phyloP scores from a whole-genome alignment of 1,139 yeast genomes.

The Hyphopichia buzzinii region DNA sequence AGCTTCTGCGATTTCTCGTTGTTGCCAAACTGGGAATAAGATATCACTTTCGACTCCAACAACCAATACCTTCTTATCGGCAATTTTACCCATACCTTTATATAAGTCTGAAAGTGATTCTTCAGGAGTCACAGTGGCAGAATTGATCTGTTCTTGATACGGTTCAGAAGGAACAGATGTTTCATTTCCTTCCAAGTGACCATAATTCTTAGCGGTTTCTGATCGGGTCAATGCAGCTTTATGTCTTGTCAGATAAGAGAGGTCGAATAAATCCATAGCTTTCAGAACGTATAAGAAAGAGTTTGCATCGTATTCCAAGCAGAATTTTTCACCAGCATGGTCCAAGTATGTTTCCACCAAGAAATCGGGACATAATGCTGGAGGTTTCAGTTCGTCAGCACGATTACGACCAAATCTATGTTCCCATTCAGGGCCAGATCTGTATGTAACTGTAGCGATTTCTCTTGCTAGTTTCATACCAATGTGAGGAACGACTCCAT shows the following conservation, averaged over 20 bases:
- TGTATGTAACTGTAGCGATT: slow-evolving; percentile 88
- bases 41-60: slow-evolving; percentile 92
- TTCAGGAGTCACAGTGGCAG: slow-evolving; percentile 41
- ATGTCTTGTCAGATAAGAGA: slow-evolving; percentile 52
- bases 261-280: slow-evolving; percentile 92
- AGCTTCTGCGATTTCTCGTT: slow-evolving; percentile 70
- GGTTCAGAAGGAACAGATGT: slow-evolving; percentile 52
- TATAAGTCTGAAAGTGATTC: slow-evolving; percentile 61
- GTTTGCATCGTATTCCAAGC: slow-evolving; percentile 88
- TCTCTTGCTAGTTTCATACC: slow-evolving; percentile 95
- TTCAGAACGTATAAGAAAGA: slow-evolving; percentile 83
- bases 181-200: slow-evolving; percentile 5
- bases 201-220: slow-evolving; percentile 30
- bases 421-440: slow-evolving; percentile 98
- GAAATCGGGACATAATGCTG: slow-evolving; percentile 91
- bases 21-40: slow-evolving; percentile 94
- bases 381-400: slow-evolving; percentile 73
- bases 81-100: slow-evolving; percentile 61
- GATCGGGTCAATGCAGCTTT: slow-evolving; percentile 42
- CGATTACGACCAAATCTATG: slow-evolving; percentile 85
- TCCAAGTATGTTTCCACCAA: slow-evolving; percentile 88
- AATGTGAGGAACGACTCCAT: slow-evolving; percentile 78
- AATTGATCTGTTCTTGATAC: slow-evolving; percentile 47
- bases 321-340: slow-evolving; percentile 93
- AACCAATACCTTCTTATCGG: slow-evolving; percentile 67